Evolutionary conservation across 306 rosid genomes (phyloP).

Genomic region (Vigna unguiculata): DNA sequence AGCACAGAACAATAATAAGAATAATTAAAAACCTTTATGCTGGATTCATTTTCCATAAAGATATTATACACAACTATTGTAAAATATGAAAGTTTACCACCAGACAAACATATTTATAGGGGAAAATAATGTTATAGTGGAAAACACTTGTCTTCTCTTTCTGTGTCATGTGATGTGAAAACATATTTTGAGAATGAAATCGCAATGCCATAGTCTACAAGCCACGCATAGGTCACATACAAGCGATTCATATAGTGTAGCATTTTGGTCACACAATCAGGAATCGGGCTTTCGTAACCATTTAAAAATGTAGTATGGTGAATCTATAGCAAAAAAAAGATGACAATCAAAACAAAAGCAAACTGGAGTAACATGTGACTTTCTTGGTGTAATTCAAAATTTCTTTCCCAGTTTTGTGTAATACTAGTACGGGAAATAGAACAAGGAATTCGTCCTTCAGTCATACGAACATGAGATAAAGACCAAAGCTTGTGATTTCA

Average conservation of each 20-base stretch:
- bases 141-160: not conserved
- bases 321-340: not conserved
- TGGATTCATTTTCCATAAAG: conserved; percentile 11
- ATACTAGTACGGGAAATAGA: not conserved
- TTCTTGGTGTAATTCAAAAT: conserved; percentile 8
- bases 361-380: not conserved
- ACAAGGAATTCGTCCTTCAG: not conserved
- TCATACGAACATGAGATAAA: not conserved
- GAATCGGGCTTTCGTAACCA: not conserved
- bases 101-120: not conserved
- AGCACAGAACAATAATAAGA: conserved; percentile 44
- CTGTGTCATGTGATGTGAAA: not conserved
- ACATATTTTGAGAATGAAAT: conserved; percentile 12
- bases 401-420: not conserved
- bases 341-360: not conserved
- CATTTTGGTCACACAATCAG: conserved; percentile 13
- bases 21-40: conserved; percentile 26
- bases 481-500: not conserved
- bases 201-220: not conserved
- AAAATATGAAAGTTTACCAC: conserved; percentile 30
- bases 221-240: not conserved
- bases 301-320: conserved; percentile 3
- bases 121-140: not conserved
- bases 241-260: not conserved
- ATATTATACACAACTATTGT: conserved; percentile 14